Percentiles rank a stretch among this genome's conserved stretches.
phyloP scores from a whole-genome alignment of 2,329 filamentous ascomycete genomes.

The Diplodia seriata region DNA sequence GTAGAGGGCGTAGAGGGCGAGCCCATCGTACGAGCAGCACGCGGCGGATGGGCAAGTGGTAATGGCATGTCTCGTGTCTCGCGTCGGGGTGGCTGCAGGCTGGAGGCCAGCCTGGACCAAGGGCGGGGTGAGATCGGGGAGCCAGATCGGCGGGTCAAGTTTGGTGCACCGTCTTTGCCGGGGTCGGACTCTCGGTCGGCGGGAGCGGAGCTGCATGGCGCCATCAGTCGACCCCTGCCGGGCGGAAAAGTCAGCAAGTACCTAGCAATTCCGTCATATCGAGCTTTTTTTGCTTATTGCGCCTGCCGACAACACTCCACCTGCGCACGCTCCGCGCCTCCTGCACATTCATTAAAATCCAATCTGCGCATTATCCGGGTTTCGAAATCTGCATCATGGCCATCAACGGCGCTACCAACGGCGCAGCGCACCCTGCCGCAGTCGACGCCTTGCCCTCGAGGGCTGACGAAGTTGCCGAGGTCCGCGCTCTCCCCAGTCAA shows the following conservation, averaged over 20 bases:
- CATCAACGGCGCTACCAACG: conserved; percentile 35
- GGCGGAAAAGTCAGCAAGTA: conserved; percentile 28
- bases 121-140: conserved; percentile 9
- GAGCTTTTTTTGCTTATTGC: conserved; percentile 24
- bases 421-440: conserved; percentile 37
- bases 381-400: conserved; percentile 35
- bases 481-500: conserved; percentile 35
- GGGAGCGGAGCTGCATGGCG: conserved; percentile 22
- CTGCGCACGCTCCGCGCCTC: not conserved
- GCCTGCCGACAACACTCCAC: conserved; percentile 15
- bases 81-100: not conserved
- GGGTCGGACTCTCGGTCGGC: not conserved
- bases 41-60: conserved; percentile 1
- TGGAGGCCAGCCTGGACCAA: not conserved
- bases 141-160: conserved; percentile 14
- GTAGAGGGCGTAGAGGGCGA: not conserved
- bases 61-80: conserved; percentile 15
- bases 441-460: conserved; percentile 34
- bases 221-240: conserved; percentile 25
- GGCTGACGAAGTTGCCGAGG: conserved; percentile 49
- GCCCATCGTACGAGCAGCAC: conserved; percentile 21
- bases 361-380: conserved; percentile 6
- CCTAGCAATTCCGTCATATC: conserved; percentile 23
- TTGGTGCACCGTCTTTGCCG: not conserved
- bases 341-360: not conserved